Percentiles rank a stretch among this genome's conserved stretches.
These are phyloP conservation scores for Dentipellis fragilis DNA, from an alignment of 768 basidiomycete species.

Conservation along the genomic window DNA sequence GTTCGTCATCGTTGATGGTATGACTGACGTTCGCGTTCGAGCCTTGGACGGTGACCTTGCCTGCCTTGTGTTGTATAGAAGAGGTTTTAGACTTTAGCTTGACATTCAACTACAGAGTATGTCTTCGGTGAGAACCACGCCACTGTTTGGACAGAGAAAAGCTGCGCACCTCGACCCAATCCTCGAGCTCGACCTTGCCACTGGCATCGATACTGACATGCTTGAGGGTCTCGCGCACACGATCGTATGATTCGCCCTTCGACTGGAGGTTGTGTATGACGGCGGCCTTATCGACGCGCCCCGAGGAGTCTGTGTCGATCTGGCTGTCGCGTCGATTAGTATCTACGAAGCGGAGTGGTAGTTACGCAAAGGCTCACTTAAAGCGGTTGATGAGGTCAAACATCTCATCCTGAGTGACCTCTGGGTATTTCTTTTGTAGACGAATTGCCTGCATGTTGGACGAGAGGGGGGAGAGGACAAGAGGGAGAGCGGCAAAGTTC, in stretches of 20 bases:
- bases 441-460: slow-evolving; percentile 67
- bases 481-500: background rate
- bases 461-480: background rate
- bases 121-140: background rate
- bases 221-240: slow-evolving; percentile 84
- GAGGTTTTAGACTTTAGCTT: slow-evolving; percentile 52
- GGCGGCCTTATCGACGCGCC: slow-evolving; percentile 72
- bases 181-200: slow-evolving; percentile 93
- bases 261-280: slow-evolving; percentile 72
- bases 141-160: background rate
- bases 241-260: slow-evolving; percentile 84
- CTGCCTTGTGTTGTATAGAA: slow-evolving; percentile 48
- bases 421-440: slow-evolving; percentile 87
- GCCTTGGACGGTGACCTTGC: slow-evolving; percentile 90
- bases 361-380: slow-evolving; percentile 56
- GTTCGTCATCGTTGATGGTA: slow-evolving; percentile 95
- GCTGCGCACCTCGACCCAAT: slow-evolving; percentile 85
- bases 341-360: background rate
- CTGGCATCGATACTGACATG: slow-evolving; percentile 89
- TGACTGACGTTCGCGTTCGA: slow-evolving; percentile 94
- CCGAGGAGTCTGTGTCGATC: slow-evolving; percentile 70
- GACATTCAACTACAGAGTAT: slow-evolving; percentile 55
- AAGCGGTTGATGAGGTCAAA: slow-evolving; percentile 89
- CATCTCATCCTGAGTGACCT: slow-evolving; percentile 89
- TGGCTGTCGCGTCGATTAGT: slow-evolving; percentile 31